Base-by-base conservation (phyloP, 345 rosid species). In the Rhodomyrtus tomentosa region DNA sequence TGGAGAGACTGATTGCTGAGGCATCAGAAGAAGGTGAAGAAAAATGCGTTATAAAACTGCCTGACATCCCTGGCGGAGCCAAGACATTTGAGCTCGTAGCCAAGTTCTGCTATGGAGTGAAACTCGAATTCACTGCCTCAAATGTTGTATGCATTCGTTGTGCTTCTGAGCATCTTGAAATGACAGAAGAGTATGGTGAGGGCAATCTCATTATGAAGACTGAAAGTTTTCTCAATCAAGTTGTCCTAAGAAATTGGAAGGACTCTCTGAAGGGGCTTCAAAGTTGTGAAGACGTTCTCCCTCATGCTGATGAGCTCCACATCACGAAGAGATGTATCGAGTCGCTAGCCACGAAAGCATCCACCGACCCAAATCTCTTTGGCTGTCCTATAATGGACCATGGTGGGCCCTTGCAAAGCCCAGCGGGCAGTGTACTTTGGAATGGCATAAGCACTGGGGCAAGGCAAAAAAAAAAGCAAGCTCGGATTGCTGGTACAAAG, bases 381-480 rank as follows among this genome's bases (percentile, higher is more conserved):
- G 98, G 98, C 6, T 95, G 98, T 99, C 99, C 99, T 10, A 87
- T 97, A 13, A 88, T 93, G 92, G 99, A 95, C 90, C 96, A 90
- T 86, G 98, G 96, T 49, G 95, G 98, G 53, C 99, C 98, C 3
- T 92, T 93, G 96, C 99, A 94, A 93, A 95, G 98, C 88, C 99
- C 98, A 11, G 99, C 98, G 48, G 99, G 98, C 53, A 95, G 95
- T 55, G 94, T 97, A 82, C 87, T 97, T 83, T 97, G 99, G 99
- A 97, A 95, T 45, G 99, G 99, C 88, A 97, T 97, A 88, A 97
- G 96, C 90, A 95, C 98, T 3, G 99, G 98, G 62, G 98, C 98
- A 76, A 91, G 96, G 88, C 94, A 95, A 21, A 94, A 90, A 94
- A 90, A 90, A 89, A 91, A 58, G 85, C 94, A 50, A 94, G 95